Evolutionary conservation across 148 eudicot genomes (phyloP).

Genomic region (Pharnaceum exiguum): DNA sequence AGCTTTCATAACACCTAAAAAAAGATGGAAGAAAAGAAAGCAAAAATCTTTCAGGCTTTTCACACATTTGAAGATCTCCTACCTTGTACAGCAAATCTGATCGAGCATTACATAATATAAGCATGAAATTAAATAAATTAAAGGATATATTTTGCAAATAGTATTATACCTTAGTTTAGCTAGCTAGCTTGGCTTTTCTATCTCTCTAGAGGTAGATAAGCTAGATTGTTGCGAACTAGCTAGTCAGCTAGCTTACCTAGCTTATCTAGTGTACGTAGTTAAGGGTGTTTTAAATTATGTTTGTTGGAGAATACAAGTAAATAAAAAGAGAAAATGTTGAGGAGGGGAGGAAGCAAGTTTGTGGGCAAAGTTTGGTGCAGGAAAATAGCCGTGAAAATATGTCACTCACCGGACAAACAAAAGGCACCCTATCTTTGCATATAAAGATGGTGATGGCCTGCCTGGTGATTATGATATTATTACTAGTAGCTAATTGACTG

Average conservation of each 20-base stretch:
- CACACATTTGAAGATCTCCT: background rate
- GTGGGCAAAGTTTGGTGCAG: conserved; percentile 23
- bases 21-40: conserved; percentile 1
- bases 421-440: conserved; percentile 12
- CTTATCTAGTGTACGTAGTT: no score
- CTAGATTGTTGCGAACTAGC: no score
- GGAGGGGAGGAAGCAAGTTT: conserved; percentile 23
- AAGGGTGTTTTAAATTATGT: no score
- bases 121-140: no score
- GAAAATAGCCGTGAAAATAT: conserved; percentile 10
- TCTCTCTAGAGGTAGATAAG: no score
- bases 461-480: background rate
- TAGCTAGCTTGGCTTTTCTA: no score
- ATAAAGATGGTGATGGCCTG: conserved; percentile 15
- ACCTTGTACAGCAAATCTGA: no score
- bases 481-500: no score
- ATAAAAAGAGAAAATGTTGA: conserved; percentile 4
- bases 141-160: no score
- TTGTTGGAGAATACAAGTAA: background rate
- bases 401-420: conserved; percentile 15
- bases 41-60: background rate
- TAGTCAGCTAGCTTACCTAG: background rate
- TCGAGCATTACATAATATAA: no score
- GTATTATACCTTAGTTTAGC: no score
- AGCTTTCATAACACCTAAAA: background rate